A percentile compares a stretch with the other conserved stretches of the same genome.
phyloP scores from a whole-genome alignment of 441 rosid genomes.

The Bocquillonia castaneifolia region DNA sequence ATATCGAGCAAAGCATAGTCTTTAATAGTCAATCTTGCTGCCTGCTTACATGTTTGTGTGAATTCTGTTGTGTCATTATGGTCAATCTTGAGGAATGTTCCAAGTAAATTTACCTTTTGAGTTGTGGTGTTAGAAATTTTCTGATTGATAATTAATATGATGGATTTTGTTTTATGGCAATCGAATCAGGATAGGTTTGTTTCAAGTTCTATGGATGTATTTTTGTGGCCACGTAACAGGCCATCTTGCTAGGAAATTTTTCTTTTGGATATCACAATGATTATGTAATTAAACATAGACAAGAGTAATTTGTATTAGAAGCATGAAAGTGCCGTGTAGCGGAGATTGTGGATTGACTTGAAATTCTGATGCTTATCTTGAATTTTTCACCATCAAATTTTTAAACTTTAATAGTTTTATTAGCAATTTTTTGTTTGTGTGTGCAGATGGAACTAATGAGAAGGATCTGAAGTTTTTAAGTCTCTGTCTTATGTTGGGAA shows the following conservation, averaged over 20 bases:
- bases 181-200: not conserved
- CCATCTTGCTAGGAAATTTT: not conserved
- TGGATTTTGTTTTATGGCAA: not conserved
- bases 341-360: not conserved
- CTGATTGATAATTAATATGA: not conserved
- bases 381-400: not conserved
- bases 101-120: not conserved
- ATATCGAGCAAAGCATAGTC: not conserved
- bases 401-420: conserved; percentile 3
- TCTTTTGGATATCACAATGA: not conserved
- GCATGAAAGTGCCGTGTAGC: not conserved
- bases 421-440: not conserved
- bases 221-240: not conserved
- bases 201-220: not conserved
- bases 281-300: not conserved
- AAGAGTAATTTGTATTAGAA: not conserved
- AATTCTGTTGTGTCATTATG: not conserved
- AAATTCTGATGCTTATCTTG: not conserved
- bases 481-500: conserved; percentile 17
- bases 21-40: not conserved
- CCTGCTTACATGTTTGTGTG: not conserved
- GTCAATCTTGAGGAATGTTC: conserved; percentile 5
- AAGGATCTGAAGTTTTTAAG: conserved; percentile 8
- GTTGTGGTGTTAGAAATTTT: not conserved
- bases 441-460: conserved; percentile 12